Base-by-base conservation (phyloP, 768 basidiomycete species). In the Xerocomellus intermedius region DNA sequence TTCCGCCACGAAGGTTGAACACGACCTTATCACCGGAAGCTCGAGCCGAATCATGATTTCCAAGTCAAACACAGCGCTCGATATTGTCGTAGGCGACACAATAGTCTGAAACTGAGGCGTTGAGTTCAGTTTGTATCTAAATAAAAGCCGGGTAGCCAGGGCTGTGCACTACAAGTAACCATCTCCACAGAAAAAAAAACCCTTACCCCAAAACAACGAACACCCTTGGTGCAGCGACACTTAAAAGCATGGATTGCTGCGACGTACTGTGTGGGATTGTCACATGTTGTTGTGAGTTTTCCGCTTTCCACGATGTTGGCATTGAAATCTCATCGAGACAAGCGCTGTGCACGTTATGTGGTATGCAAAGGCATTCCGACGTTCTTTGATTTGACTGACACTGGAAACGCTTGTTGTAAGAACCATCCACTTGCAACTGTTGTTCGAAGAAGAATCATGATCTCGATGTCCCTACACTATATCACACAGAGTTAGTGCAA, bases 201-300 rank as follows among this genome's bases (percentile, higher is more conserved):
- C 22, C 48, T 36, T 24, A 35, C 30, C 17, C 19, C 5, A 8
- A 17, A 45, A 48, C 54, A 35, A 17, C 56, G n/a, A 41, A 37
- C 19, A 35, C 4, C 14, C 12, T 21, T 21, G 10, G 13, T 9
- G 8, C 28, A 24, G 22, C 17, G 8, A 17, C 12, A 19, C 21
- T 39, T 26, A 24, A 42, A 28, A 35, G 19, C 16, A 66, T 66
- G 64, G 67, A 67, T 41, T 64, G 56, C 42, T 69, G 66, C 21
- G 65, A 69, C 21, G 16, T 59, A n/a, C 37, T 67, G 33, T 55
- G 63, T 28, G 58, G 56, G 30, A 51, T 67, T 22, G 0, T 55
- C 4, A 58, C 58, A 8, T 69, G 67, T 45, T 64, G 65, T 30
- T 62, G 63, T 60, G 42, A 56, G 62, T 54, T 22, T 33, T 37